Evolutionary conservation across 116 monocot genomes (phyloP).

Genomic region (Zostera marina): DNA sequence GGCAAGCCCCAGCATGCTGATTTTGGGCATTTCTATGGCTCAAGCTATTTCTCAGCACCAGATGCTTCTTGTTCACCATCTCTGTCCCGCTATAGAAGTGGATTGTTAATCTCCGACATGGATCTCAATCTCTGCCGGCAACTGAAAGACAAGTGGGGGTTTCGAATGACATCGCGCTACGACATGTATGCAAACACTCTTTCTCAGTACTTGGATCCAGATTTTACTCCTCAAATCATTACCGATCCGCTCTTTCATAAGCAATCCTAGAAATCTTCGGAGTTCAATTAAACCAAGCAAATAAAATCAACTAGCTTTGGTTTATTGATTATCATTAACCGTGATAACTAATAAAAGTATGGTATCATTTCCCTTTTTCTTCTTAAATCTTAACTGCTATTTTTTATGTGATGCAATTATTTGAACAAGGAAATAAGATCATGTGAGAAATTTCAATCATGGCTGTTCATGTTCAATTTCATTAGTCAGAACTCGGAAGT

Average conservation of each 20-base stretch:
- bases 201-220: conserved; percentile 44
- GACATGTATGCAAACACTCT: conserved; percentile 49
- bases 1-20: conserved; percentile 77
- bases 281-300: too few species aligned
- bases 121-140: conserved; percentile 90
- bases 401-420: too few species aligned
- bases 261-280: conserved; percentile 1
- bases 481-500: too few species aligned
- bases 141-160: conserved; percentile 90
- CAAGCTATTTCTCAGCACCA: conserved; percentile 79
- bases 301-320: too few species aligned
- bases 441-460: too few species aligned
- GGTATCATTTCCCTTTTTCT: too few species aligned
- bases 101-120: conserved; percentile 67
- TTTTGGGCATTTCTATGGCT: conserved; percentile 90
- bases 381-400: too few species aligned
- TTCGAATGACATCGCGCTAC: conserved; percentile 78
- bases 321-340: too few species aligned
- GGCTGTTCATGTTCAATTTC: too few species aligned
- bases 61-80: conserved; percentile 83
- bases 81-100: conserved; percentile 59
- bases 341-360: too few species aligned
- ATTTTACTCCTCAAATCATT: conserved; percentile 59
- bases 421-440: too few species aligned
- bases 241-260: conserved; percentile 50